These are phyloP conservation scores for Pisolithus albus DNA, from an alignment of 768 basidiomycete species.

Conservation along the genomic window DNA sequence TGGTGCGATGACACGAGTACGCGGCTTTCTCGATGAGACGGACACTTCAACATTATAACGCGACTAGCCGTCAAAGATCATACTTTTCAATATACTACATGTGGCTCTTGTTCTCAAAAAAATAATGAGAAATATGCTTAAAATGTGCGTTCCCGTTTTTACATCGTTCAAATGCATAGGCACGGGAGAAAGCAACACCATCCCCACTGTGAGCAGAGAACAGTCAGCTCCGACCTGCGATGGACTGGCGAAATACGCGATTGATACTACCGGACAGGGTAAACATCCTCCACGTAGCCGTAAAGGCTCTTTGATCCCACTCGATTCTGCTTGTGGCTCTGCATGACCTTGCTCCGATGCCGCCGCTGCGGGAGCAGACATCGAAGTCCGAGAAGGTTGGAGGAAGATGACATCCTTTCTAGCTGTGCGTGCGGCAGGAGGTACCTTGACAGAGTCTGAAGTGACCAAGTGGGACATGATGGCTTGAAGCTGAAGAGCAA, in stretches of 20 bases:
- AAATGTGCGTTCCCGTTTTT: no score
- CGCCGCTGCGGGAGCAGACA: constrained; percentile 3
- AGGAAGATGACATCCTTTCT: constrained; percentile 7
- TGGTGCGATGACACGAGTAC: no score
- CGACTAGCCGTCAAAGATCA: no score
- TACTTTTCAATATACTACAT: no score
- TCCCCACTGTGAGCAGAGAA: constrained; percentile 23
- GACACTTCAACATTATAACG: no score
- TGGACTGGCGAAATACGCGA: background rate
- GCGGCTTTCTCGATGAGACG: no score
- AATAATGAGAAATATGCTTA: no score
- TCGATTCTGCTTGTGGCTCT: background rate
- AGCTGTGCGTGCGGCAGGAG: constrained; percentile 4
- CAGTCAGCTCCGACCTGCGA: background rate
- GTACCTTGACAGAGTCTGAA: constrained; percentile 2
- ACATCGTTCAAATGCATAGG: constrained; percentile 16
- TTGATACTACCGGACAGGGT: constrained; percentile 23
- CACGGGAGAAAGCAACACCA: constrained; percentile 32
- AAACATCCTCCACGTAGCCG: constrained; percentile 27
- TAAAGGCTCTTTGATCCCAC: constrained; percentile 6
- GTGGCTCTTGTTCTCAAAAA: no score
- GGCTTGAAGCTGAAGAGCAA: background rate
- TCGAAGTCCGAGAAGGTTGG: constrained; percentile 13
- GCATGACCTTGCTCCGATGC: background rate
- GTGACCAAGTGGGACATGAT: background rate